Conservation (phyloP, 1,139 yeast species). For the Yamadazyma oceani region DNA sequence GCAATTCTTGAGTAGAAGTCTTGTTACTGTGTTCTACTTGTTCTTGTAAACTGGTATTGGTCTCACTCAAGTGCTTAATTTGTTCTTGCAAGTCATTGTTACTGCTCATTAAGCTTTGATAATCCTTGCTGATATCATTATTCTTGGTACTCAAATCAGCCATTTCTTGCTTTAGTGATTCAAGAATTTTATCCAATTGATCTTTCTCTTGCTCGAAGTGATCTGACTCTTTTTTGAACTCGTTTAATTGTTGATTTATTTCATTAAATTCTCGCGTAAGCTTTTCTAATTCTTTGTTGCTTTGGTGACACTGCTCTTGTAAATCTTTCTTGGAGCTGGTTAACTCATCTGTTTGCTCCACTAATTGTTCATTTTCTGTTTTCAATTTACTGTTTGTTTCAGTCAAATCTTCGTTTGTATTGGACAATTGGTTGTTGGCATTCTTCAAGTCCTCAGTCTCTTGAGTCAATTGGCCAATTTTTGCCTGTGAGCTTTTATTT, state of each 20-base stretch:
- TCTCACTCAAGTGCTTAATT: neutral
- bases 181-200: neutral
- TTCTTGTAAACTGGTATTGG: neutral
- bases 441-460: neutral
- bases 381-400: neutral
- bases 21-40: neutral
- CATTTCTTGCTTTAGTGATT: slow-evolving; percentile 1
- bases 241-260: neutral
- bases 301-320: slow-evolving; percentile 8
- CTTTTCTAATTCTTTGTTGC: slow-evolving; percentile 14
- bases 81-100: slow-evolving; percentile 2
- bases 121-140: neutral
- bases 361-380: neutral
- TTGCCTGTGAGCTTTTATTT: neutral
- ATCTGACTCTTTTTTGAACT: slow-evolving; percentile 2
- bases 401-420: slow-evolving; percentile 1
- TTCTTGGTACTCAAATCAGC: neutral
- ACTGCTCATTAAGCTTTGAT: neutral
- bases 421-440: neutral
- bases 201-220: neutral
- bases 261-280: neutral
- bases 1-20: neutral
- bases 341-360: neutral
- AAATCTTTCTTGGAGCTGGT: neutral
- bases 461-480: neutral